Percentiles rank a stretch among this genome's conserved stretches.
phyloP scores from a whole-genome alignment of 345 rosid genomes.

The Boechera retrofracta region DNA sequence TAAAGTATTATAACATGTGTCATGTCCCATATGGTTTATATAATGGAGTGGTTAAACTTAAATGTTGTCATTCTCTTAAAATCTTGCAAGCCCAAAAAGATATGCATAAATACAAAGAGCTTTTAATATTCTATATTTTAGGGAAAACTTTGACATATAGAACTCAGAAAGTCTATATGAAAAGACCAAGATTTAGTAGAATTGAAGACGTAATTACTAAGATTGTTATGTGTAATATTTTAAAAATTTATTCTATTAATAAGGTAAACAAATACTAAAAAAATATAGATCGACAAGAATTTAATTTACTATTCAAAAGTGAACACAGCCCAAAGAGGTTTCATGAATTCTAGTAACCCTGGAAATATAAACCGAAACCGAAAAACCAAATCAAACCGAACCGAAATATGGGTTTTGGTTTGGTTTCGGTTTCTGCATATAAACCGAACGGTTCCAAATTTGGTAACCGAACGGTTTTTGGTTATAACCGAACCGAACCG shows the following conservation, averaged over 20 bases:
- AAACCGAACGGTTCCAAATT: too few species aligned
- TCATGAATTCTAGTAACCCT: conserved; percentile 1
- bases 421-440: too few species aligned
- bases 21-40: conserved; percentile 40
- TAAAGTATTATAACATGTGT: conserved; percentile 17
- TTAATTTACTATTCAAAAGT: background rate
- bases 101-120: background rate
- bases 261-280: background rate
- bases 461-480: too few species aligned
- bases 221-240: background rate
- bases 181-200: conserved; percentile 2
- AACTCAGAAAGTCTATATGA: background rate
- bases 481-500: too few species aligned
- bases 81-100: conserved; percentile 11
- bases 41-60: conserved; percentile 41
- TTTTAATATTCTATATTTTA: background rate
- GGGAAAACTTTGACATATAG: background rate
- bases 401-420: too few species aligned
- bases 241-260: too few species aligned
- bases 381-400: too few species aligned
- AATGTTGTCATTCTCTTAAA: conserved; percentile 37
- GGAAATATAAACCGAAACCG: too few species aligned
- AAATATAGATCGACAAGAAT: background rate
- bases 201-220: conserved; percentile 6
- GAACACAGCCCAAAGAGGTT: conserved; percentile 10